Percentiles rank a stretch among this genome's conserved stretches.
Conservation (phyloP, 306 rosid species). For the Sphenostylis stenocarpa region DNA sequence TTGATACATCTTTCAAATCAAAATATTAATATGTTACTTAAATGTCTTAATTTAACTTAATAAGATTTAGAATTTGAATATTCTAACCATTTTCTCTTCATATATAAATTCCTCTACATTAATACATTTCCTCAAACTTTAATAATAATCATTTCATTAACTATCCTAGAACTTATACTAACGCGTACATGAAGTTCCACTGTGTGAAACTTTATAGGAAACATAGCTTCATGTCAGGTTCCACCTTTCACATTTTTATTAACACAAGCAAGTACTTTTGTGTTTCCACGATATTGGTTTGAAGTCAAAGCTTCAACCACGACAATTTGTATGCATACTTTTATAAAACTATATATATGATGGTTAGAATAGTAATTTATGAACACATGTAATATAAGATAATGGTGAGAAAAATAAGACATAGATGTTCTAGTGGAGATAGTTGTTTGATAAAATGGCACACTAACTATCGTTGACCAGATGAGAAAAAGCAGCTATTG, state of each 20-base stretch:
- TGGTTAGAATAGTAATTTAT: not conserved
- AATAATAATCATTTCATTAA: no score
- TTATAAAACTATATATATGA: not conserved
- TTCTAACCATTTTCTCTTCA: no score
- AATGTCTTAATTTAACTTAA: no score
- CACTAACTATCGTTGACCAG: not conserved
- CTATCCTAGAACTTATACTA: no score
- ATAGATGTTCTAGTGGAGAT: not conserved
- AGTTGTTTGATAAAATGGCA: not conserved
- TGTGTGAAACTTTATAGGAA: not conserved
- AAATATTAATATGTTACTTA: no score
- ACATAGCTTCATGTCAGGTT: not conserved
- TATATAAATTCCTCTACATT: no score
- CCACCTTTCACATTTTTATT: not conserved
- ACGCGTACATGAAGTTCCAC: not conserved
- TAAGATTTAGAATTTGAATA: no score
- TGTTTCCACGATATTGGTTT: not conserved
- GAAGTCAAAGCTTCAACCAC: not conserved
- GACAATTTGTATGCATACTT: conserved; percentile 2
- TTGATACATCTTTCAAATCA: no score
- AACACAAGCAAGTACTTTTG: not conserved
- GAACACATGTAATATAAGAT: no score
- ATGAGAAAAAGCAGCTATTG: not conserved
- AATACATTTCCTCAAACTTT: no score
- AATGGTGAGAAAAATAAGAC: no score